A percentile compares a stretch with the other conserved stretches of the same genome.
These are phyloP conservation scores for Coemansia sp. DNA, from an alignment of 192 early-diverging fungal genomes.

Conservation along the genomic window DNA sequence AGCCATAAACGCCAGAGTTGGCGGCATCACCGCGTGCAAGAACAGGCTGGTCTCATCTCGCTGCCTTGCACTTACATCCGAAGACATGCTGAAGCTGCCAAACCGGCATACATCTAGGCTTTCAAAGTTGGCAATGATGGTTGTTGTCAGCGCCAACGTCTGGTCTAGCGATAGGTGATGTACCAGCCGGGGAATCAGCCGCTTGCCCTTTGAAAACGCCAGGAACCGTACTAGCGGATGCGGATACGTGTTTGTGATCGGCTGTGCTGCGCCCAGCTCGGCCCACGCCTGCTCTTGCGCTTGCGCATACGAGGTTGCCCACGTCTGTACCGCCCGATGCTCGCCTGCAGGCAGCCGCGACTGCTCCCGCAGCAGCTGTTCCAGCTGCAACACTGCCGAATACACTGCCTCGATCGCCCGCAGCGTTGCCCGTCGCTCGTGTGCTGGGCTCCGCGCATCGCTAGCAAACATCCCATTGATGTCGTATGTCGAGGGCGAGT, in stretches of 20 bases:
- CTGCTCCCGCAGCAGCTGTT: constrained; percentile 76
- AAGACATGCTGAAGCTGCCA: constrained; percentile 31
- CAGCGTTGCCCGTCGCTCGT: constrained; percentile 58
- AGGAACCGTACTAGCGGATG: constrained; percentile 89
- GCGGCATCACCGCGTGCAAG: constrained; percentile 84
- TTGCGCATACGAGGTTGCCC: constrained; percentile 31
- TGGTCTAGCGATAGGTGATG: constrained; percentile 77
- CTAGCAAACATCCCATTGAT: constrained; percentile 28
- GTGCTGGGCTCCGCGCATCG: constrained; percentile 55
- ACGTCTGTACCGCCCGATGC: constrained; percentile 30
- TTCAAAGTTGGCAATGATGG: constrained; percentile 73
- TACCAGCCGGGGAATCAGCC: constrained; percentile 79
- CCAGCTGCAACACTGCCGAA: constrained; percentile 71
- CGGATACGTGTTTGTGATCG: constrained; percentile 56
- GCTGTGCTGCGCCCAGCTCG: constrained; percentile 44
- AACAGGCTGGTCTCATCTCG: constrained; percentile 81
- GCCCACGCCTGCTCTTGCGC: constrained; percentile 39
- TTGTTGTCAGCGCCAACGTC: constrained; percentile 70
- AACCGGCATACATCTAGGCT: constrained; percentile 65
- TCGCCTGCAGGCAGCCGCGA: constrained; percentile 40
- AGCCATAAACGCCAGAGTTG: constrained; percentile 72
- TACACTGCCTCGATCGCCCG: constrained; percentile 79
- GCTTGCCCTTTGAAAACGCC: constrained; percentile 84
- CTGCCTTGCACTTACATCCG: constrained; percentile 20
- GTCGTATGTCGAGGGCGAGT: constrained; percentile 26